Evolutionary conservation across 257 asterid species (phyloP).

Genomic region (Solanum appendiculatum): DNA sequence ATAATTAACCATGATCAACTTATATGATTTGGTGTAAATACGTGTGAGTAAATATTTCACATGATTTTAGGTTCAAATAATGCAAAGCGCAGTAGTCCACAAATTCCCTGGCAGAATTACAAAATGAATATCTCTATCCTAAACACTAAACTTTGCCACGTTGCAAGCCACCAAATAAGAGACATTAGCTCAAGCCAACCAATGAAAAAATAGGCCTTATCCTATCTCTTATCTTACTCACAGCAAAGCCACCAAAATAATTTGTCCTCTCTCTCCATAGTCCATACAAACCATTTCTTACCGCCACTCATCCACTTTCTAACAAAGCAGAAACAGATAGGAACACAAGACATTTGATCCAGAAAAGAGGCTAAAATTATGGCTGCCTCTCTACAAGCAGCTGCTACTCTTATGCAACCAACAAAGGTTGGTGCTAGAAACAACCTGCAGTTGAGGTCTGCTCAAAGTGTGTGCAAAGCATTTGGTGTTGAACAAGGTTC

Average conservation of each 20-base stretch:
- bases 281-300: conserved; percentile 1
- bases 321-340: background rate
- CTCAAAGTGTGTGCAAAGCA: conserved; percentile 40
- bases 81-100: background rate
- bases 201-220: conserved; percentile 49
- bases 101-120: conserved; percentile 6
- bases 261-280: conserved; percentile 2
- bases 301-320: conserved; percentile 1
- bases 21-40: background rate
- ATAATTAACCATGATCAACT: background rate
- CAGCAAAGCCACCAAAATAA: conserved; percentile 36
- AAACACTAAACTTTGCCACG: conserved; percentile 22
- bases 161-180: conserved; percentile 30
- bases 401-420: conserved; percentile 89
- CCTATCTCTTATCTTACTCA: conserved; percentile 60
- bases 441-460: conserved; percentile 52
- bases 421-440: conserved; percentile 54
- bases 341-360: background rate
- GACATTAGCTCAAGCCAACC: conserved; percentile 20
- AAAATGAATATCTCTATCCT: conserved; percentile 29
- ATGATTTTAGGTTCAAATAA: background rate
- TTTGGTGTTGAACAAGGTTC: conserved; percentile 53
- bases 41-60: background rate
- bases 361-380: conserved; percentile 17
- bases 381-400: conserved; percentile 90